phyloP scores from a whole-genome alignment of 768 basidiomycete species.

The Leccinellum albellum region DNA sequence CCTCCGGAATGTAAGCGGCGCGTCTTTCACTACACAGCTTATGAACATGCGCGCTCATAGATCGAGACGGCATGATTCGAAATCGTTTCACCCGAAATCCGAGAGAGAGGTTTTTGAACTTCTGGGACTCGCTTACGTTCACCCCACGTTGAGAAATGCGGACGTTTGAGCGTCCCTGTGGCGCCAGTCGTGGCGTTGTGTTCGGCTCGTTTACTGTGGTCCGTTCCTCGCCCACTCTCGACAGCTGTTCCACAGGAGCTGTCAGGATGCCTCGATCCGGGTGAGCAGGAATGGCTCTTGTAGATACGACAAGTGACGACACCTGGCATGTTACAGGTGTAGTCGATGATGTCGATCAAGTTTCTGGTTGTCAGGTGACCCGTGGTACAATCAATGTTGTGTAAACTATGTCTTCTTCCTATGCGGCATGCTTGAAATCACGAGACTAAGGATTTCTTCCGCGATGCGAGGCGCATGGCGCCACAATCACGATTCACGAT shows the following conservation, averaged over 20 bases:
- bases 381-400: not conserved
- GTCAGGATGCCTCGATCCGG: not conserved
- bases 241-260: not conserved
- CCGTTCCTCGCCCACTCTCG: not conserved
- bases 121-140: slow-evolving; percentile 65
- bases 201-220: not conserved
- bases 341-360: not conserved
- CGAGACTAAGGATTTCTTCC: no score
- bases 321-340: not conserved
- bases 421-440: not conserved
- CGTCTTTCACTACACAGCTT: not conserved
- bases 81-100: slow-evolving; percentile 52
- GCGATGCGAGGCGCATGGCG: not conserved
- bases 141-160: slow-evolving; percentile 70
- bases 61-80: slow-evolving; percentile 63
- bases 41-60: not conserved
- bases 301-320: not conserved
- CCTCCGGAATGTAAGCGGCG: slow-evolving; percentile 64
- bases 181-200: not conserved
- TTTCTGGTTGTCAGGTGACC: not conserved
- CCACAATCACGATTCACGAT: not conserved
- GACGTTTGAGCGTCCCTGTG: slow-evolving; percentile 40
- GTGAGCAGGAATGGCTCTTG: not conserved
- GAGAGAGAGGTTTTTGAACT: slow-evolving; percentile 73
- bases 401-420: not conserved